Conservation (phyloP, 148 eudicot genomes). For the Salicornia ramosissima region DNA sequence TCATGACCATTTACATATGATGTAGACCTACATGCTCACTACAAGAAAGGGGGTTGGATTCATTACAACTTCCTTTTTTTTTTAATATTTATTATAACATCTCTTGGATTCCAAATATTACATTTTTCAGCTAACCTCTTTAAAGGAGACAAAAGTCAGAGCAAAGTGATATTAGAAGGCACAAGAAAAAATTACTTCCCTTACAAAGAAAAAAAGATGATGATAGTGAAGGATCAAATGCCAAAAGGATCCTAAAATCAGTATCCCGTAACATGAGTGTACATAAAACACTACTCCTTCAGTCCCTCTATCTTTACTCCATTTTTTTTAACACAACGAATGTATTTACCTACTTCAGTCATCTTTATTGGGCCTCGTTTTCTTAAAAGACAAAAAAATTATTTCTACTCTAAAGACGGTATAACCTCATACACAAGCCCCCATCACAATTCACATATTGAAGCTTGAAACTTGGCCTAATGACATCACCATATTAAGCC, state of each 20-base stretch:
- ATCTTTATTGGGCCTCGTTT: too few relatives aligned
- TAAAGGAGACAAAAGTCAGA: slow-evolving; percentile 11
- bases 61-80: slow-evolving; percentile 12
- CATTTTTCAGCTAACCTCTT: slow-evolving; percentile 4
- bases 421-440: too few relatives aligned
- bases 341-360: too few relatives aligned
- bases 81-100: too few relatives aligned
- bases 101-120: slow-evolving; percentile 30
- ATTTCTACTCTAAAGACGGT: too few relatives aligned
- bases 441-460: too few relatives aligned
- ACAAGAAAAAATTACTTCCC: background rate
- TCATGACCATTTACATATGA: slow-evolving; percentile 20
- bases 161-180: slow-evolving; percentile 25
- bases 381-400: too few relatives aligned
- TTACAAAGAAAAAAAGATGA: background rate
- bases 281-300: background rate
- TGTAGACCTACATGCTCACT: slow-evolving; percentile 35
- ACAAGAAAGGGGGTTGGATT: background rate
- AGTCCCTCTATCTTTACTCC: too few relatives aligned
- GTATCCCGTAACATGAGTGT: too few relatives aligned
- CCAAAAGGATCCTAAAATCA: background rate
- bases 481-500: too few relatives aligned
- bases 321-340: too few relatives aligned
- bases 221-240: slow-evolving; percentile 17
- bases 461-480: too few relatives aligned